Evolutionary conservation across 805 yeast species (phyloP), one percentile per base, ranked within the genome.

Genomic region (Ogataea degrootiae): DNA sequence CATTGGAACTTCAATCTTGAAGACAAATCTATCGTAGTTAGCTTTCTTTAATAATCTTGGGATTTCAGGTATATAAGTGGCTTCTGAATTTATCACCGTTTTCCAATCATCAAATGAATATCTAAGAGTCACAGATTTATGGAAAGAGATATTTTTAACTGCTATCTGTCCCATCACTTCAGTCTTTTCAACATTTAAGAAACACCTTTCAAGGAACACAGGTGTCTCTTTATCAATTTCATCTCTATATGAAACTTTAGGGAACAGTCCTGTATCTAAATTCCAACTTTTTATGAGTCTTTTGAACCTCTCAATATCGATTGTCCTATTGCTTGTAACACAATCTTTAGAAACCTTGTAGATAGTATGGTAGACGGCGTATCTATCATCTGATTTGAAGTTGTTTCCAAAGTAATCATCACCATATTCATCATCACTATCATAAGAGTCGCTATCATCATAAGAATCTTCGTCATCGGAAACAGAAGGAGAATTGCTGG

Each of bases 41-140:
- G 82, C 69, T 16, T 68, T 61, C 49, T 72, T 72, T 52, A 82
- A 65, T 6, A 74, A 62, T 37, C 73, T 61, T 6, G 84, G 81
- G 1, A 74, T 59, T 49, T 84, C 88, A 4, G 77, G 74, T 2
- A 75, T 72, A 66, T 78, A 89, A 4, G 61, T 54, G 4, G 91
- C 85, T 38, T 80, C 81, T 33, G 84, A 76, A 60, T 86, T 92
- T 38, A 80, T 73, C 21, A 83, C 79, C 0, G 95, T 83, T 39
- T 69, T 70, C 98, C 98, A 91, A 57, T 74, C 68, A 62, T 92
- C 89, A 53, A 82, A 71, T 0, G 96, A 80, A 67, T 88, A 91
- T 46, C 90, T 73, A 15, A 87, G 75, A 15, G 79, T 75, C 17
- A 92, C 85, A 26, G 67, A 60, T 65, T 91, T 91, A 34, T 79